Base-by-base conservation (phyloP, 768 basidiomycete genomes). In the Strobilomyces confusus region DNA sequence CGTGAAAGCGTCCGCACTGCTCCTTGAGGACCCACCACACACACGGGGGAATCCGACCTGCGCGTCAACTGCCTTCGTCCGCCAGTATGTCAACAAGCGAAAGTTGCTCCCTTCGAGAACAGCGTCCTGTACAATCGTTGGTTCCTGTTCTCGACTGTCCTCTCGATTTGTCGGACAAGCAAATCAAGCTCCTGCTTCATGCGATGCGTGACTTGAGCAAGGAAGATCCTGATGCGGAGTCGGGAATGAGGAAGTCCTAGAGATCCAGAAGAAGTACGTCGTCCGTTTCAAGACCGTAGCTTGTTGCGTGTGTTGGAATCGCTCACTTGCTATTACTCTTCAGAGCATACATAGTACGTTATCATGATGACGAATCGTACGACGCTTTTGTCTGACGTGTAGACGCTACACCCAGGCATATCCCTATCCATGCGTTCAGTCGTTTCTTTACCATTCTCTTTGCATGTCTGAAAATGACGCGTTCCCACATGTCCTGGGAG, bases 81-180 rank as follows among this genome's bases (percentile, higher is more conserved):
- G 5, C 12, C 14, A 19, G 19, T 14, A 46, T 41, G 52, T 41
- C 52, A 3, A 17, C 29, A 2, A 40, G 14, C 23, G 42, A 46
- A 19, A 54, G 56, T 15, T 3, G 48, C 37, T 40, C 51, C 22
- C 26, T 51, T 20, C 49, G 46, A 33, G 57, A 58, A 38, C 34
- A 14, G 20, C 54, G 14, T 29, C 57, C 57, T 30, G 29, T 9
- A 5, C 49, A 40, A 2, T 48, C 54, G 2, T 33, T 52, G 5
- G 19, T 56, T 14, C 57, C 54, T 0, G 14, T 30, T 5, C 57
- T 56, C 22, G n/a, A 42, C 30, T 9, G 8, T 3, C 14, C 46
- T 9, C 37, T 51, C 32, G 19, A 49, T 17, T 29, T 38, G 29
- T 40, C 36, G 5, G 37, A 29, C n/a, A 5, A 38, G 34, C 25